A percentile compares a stretch with the other conserved stretches of the same genome.
Conservation (phyloP, 1,284 basidiomycete genomes). For the Rhizoctonia solani region DNA sequence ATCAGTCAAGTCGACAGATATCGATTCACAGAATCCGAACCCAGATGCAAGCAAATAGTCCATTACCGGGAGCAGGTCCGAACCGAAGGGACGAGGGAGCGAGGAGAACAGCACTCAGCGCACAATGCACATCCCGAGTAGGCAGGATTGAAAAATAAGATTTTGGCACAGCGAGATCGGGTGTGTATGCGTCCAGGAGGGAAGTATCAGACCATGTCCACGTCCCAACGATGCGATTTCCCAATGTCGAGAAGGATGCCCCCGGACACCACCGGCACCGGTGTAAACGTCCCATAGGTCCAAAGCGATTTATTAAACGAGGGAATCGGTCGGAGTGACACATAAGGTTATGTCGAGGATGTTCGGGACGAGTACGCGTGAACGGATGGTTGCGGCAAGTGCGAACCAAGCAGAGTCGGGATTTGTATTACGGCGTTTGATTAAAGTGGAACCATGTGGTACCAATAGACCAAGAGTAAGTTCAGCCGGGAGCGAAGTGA, state of each 20-base stretch:
- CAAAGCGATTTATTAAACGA: not conserved
- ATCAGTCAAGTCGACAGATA: not conserved
- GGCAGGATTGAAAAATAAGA: not conserved
- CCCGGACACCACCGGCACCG: not conserved
- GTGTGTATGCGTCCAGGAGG: not conserved
- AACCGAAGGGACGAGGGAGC: not conserved
- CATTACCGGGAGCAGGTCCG: not conserved
- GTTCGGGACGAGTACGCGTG: no score
- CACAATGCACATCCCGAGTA: not conserved
- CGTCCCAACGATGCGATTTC: no score
- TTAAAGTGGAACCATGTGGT: not conserved
- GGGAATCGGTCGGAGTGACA: no score
- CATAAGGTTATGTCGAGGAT: no score
- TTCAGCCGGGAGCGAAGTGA: conserved; percentile 10
- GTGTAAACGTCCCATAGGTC: not conserved
- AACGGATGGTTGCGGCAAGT: not conserved
- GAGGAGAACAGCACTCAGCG: not conserved
- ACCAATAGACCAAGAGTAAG: not conserved
- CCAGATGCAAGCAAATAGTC: not conserved
- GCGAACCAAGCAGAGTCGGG: not conserved
- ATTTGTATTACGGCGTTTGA: not conserved
- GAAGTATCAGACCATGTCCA: not conserved
- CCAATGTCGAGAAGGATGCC: not conserved
- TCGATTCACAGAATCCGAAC: not conserved
- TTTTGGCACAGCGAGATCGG: not conserved